These are phyloP conservation scores for Didymella lethalis DNA, from an alignment of 2,329 filamentous ascomycete genomes.

Conservation along the genomic window DNA sequence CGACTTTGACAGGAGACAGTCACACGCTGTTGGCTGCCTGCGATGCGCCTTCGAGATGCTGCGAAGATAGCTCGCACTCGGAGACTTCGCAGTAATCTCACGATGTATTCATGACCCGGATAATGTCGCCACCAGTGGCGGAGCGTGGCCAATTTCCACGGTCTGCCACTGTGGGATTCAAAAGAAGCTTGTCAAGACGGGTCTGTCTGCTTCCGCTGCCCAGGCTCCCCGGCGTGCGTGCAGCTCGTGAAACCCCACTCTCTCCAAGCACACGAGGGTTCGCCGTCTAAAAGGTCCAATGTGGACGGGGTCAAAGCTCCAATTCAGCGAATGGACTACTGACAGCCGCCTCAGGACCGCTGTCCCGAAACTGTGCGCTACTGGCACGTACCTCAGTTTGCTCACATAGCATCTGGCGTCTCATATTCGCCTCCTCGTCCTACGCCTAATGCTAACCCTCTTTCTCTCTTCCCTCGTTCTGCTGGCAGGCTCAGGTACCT, in stretches of 20 bases:
- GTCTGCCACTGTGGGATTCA: conserved; percentile 30
- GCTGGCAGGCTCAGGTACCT: conserved; percentile 52
- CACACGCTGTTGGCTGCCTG: conserved; percentile 7
- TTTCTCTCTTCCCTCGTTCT: conserved; percentile 48
- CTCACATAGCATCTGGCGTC: conserved; percentile 53
- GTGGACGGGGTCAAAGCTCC: conserved; percentile 40
- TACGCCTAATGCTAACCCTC: conserved; percentile 50
- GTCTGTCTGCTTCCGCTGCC: conserved; percentile 45
- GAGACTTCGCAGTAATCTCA: background rate
- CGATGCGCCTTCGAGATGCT: conserved; percentile 1
- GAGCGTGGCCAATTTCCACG: conserved; percentile 35
- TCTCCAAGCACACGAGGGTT: conserved; percentile 40
- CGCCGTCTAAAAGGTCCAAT: conserved; percentile 38
- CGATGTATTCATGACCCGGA: background rate
- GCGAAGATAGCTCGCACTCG: background rate
- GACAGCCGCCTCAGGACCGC: conserved; percentile 50
- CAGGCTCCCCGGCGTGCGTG: conserved; percentile 34
- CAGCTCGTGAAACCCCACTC: conserved; percentile 48
- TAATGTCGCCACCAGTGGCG: conserved; percentile 18
- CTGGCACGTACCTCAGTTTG: conserved; percentile 42
- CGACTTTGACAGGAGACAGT: conserved; percentile 21
- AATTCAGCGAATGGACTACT: conserved; percentile 41
- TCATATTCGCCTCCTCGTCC: conserved; percentile 48
- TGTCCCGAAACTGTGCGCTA: conserved; percentile 50
- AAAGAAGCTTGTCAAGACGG: conserved; percentile 38